Evolutionary conservation across 164 flowering plant genomes (phyloP), one percentile per base, ranked within the genome.

Genomic region (Saururus chinensis): DNA sequence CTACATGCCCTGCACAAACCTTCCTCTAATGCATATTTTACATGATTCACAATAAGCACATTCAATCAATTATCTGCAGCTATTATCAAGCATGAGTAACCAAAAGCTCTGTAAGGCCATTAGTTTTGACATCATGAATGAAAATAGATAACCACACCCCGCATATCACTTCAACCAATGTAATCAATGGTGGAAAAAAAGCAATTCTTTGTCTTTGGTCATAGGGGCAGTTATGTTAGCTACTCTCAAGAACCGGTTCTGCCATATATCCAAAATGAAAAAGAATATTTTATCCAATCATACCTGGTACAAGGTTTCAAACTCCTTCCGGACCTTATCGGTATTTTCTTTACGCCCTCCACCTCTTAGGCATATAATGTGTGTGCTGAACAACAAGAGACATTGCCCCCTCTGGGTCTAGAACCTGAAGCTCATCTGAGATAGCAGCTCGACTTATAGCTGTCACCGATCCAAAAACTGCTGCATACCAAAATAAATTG

Each of bases 251-350:
- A 45, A 13, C 49, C 11, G 17, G 14, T 12, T 12, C 17, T 45
- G 14, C 49, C 14, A 45, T 45, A 45, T 9, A 8, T 45, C 2
- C 0, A 45, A 12, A 45, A 60, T 12, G 1, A 41, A 21, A 21
- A 63, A 23, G 11, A 42, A 35, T 49, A 25, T 21, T 35, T 41
- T 19, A 22, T 22, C 54, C 0, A 30, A 24, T 9, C 26, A 69
- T 71, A 93, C 99, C 97, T 95, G 96, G 75, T 88, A 95, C 21
- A 95, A 71, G 59, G 95, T 80, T 76, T 84, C 96, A 81, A 95
- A 88, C 72, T 95, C 99, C 52, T 62, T 56, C 61, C 99, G 72
- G 21, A 95, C 93, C 56, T 55, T 56, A 66, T 88, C 90, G 30
- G 87, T 80, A 67, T 87, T 83, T 74, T 87, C 97, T 73, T 84